phyloP scores from a whole-genome alignment of 2,329 filamentous ascomycete species.

The Coniochaeta prunicola region DNA sequence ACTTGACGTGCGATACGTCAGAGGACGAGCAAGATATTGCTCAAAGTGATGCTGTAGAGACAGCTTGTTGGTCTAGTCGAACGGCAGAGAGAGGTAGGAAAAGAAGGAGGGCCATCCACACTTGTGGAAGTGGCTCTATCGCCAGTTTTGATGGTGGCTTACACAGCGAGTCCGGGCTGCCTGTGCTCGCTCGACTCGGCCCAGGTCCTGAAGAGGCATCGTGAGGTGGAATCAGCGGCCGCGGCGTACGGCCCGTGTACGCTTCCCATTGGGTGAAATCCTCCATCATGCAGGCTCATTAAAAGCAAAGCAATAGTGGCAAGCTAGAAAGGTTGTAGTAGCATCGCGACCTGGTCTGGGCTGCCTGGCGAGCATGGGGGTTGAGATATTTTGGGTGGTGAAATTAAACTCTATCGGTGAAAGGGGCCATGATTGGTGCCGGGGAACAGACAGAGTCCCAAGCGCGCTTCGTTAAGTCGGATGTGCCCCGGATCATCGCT shows the following conservation, averaged over 20 bases:
- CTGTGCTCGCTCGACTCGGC: not conserved
- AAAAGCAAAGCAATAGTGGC: not conserved
- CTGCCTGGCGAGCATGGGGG: not conserved
- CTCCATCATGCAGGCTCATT: not conserved
- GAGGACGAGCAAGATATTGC: conserved; percentile 27
- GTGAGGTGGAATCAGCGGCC: not conserved
- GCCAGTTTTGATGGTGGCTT: not conserved
- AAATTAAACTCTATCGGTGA: not conserved
- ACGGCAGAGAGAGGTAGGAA: conserved; percentile 1
- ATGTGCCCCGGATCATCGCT: not conserved
- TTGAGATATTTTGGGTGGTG: not conserved
- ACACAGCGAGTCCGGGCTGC: not conserved
- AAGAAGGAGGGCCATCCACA: not conserved
- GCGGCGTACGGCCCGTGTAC: not conserved
- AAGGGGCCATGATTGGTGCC: not conserved
- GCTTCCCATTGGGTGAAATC: not conserved
- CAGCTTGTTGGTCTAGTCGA: conserved; percentile 8
- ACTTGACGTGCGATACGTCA: conserved; percentile 38
- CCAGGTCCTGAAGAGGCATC: not conserved
- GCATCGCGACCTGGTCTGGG: not conserved
- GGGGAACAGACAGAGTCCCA: not conserved
- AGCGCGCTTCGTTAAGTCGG: not conserved
- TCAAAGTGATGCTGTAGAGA: conserved; percentile 19
- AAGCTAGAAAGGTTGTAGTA: not conserved
- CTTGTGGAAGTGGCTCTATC: not conserved